phyloP scores from a whole-genome alignment of 106 monocot genomes.

The Allium cepa region DNA sequence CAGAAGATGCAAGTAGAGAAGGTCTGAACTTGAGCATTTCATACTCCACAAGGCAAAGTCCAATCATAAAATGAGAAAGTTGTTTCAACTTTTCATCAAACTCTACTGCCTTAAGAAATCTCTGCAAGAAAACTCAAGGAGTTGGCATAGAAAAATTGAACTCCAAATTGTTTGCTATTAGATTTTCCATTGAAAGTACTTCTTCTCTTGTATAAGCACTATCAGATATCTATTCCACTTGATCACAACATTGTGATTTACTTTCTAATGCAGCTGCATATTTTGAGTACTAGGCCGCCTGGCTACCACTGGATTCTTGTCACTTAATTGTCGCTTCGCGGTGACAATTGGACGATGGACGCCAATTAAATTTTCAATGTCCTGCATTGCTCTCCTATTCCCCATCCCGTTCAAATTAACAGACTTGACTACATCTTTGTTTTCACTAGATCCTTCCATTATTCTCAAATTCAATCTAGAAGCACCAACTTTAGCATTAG shows the following conservation, averaged over 20 bases:
- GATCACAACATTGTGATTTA: constrained; percentile 11
- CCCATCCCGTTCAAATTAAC: too few relatives aligned
- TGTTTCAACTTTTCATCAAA: constrained; percentile 21
- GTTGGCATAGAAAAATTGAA: constrained; percentile 90
- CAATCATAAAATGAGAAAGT: constrained; percentile 47
- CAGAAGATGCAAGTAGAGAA: constrained; percentile 75
- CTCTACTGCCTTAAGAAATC: constrained; percentile 82
- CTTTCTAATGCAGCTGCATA: too few relatives aligned
- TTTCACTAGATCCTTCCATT: too few relatives aligned
- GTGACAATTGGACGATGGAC: too few relatives aligned
- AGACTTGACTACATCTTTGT: too few relatives aligned
- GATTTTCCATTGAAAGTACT: constrained; percentile 69
- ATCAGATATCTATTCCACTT: constrained; percentile 74
- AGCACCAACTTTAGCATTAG: too few relatives aligned
- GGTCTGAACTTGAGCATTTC: constrained; percentile 78
- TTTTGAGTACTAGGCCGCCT: too few relatives aligned
- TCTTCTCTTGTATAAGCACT: constrained; percentile 70
- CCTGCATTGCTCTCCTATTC: too few relatives aligned
- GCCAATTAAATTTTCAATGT: too few relatives aligned
- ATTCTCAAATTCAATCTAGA: too few relatives aligned
- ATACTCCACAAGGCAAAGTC: constrained; percentile 67
- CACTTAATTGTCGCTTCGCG: too few relatives aligned
- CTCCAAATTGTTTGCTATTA: constrained; percentile 64
- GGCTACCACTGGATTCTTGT: too few relatives aligned
- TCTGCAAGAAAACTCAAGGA: constrained; percentile 82